Base-by-base conservation (phyloP, 768 basidiomycete species). In the Agrocybe chaxingu region DNA sequence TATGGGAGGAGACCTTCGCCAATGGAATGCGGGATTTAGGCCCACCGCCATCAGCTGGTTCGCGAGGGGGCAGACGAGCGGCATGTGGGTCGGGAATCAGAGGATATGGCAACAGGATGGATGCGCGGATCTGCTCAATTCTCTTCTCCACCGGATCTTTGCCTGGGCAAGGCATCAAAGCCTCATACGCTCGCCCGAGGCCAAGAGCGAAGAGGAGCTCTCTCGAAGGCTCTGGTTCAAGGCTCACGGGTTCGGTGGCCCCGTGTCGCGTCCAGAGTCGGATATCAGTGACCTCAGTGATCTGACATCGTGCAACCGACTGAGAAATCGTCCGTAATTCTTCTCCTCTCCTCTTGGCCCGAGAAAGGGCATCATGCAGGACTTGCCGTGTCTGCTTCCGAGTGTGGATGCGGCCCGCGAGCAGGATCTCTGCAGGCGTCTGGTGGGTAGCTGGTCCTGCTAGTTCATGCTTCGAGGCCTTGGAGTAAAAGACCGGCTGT, bases 71-170 rank as follows among this genome's bases (percentile, higher is more conserved):
- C 9, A 51, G 51, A 32, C 53, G 47, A 5, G 50, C 45, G 11
- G 50, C 46, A n/a, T 40, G 34, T 6, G 53, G 42, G 38, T 66
- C 57, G 2, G 65, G 59, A 2, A 65, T 30, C 2, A 55, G 34
- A 1, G 69, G 70, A 41, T 68, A 70, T 7, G 57, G 44, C 0
- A 70, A 62, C 7, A 70, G 54, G 12, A 66, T 19, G 4, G 30
- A 36, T 1, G 49, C 50, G 12, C 70, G 65, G 5, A 70, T 66
- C 16, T 63, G 47, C 13, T 62, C 62, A 10, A 71, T 67, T 4
- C 58, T 62, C 3, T 48, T 45, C 36, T 67, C 64, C 0, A 70
- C 29, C 0, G 45, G 33, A 16, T 57, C 50, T 6, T 60, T 52
- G 12, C 49, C 36, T 6, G 12, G 31, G 12, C 45, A 41, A 7